Conservation (phyloP, 2,329 filamentous ascomycete genomes). For the Talaromyces verruculosus region DNA sequence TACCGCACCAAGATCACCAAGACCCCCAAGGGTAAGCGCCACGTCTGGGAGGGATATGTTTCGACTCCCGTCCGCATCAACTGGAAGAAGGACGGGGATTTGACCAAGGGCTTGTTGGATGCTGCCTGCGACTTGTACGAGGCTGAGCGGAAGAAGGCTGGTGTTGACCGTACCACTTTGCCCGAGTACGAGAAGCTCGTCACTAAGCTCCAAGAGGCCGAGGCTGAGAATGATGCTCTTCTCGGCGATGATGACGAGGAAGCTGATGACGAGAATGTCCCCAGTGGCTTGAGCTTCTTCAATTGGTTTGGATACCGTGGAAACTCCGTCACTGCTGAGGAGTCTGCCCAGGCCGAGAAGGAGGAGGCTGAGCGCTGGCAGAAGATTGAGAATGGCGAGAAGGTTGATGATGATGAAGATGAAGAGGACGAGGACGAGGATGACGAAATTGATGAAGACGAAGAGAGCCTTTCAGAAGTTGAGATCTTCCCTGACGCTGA, state of each 20-base stretch:
- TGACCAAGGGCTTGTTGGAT: constrained; percentile 76
- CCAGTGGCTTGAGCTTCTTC: constrained; percentile 72
- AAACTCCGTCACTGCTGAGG: constrained; percentile 67
- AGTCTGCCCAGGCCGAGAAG: constrained; percentile 63
- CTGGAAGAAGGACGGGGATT: constrained; percentile 84
- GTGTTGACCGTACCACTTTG: constrained; percentile 54
- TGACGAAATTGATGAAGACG: constrained; percentile 59
- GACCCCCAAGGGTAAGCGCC: constrained; percentile 45
- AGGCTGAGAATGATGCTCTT: constrained; percentile 35
- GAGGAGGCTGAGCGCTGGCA: constrained; percentile 61
- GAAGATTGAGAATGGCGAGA: constrained; percentile 52
- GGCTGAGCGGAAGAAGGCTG: constrained; percentile 54
- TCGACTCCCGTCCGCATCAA: constrained; percentile 84
- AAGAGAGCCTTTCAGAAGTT: constrained; percentile 64
- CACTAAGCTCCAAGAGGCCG: constrained; percentile 47
- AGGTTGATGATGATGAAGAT: constrained; percentile 48
- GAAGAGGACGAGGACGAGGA: constrained; percentile 47
- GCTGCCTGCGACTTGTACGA: constrained; percentile 69
- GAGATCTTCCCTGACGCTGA: constrained; percentile 90
- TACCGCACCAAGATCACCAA: constrained; percentile 63
- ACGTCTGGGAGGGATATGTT: constrained; percentile 71
- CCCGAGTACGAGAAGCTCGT: constrained; percentile 55
- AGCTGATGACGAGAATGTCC: constrained; percentile 40
- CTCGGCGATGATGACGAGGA: constrained; percentile 32
- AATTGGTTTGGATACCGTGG: constrained; percentile 82